These are phyloP conservation scores for Barnettozyma californica DNA, from an alignment of 805 yeast genomes.

Conservation along the genomic window DNA sequence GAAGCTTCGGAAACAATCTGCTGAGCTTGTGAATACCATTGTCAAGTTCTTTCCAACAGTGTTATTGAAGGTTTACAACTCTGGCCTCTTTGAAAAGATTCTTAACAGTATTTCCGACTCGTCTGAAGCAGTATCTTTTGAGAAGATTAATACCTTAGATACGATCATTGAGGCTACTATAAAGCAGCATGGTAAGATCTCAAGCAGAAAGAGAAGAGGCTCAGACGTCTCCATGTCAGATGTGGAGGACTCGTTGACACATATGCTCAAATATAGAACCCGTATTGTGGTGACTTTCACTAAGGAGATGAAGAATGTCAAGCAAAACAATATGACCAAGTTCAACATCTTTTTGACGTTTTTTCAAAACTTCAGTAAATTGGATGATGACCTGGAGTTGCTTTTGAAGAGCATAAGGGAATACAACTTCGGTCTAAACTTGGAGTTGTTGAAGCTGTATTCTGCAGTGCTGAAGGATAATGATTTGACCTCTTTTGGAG, in stretches of 20 bases:
- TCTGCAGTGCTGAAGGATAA: conserved; percentile 29
- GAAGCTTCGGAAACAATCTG: conserved; percentile 54
- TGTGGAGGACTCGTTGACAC: conserved; percentile 22
- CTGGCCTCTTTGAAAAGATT: conserved; percentile 28
- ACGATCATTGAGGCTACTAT: conserved; percentile 30
- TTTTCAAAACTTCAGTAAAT: conserved; percentile 20
- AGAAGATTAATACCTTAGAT: conserved; percentile 41
- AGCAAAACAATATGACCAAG: conserved; percentile 22
- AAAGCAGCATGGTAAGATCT: conserved; percentile 19
- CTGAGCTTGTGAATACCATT: conserved; percentile 36
- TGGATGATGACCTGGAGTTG: conserved; percentile 21
- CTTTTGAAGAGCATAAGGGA: conserved; percentile 21
- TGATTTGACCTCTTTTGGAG: conserved; percentile 28
- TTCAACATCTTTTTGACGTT: conserved; percentile 21
- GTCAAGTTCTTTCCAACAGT: conserved; percentile 33
- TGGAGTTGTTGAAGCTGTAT: conserved; percentile 34
- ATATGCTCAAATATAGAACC: conserved; percentile 17
- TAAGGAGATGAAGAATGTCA: conserved; percentile 22
- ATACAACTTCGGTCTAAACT: conserved; percentile 24
- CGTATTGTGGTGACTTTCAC: conserved; percentile 20
- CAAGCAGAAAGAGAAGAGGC: conserved; percentile 25
- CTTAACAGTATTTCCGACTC: conserved; percentile 36
- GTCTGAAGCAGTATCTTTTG: conserved; percentile 46
- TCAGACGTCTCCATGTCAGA: conserved; percentile 39
- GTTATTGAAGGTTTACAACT: conserved; percentile 31